A percentile compares a stretch with the other conserved stretches of the same genome.
These are phyloP conservation scores for Parietaria judaica DNA, from an alignment of 306 rosid genomes.

Conservation along the genomic window DNA sequence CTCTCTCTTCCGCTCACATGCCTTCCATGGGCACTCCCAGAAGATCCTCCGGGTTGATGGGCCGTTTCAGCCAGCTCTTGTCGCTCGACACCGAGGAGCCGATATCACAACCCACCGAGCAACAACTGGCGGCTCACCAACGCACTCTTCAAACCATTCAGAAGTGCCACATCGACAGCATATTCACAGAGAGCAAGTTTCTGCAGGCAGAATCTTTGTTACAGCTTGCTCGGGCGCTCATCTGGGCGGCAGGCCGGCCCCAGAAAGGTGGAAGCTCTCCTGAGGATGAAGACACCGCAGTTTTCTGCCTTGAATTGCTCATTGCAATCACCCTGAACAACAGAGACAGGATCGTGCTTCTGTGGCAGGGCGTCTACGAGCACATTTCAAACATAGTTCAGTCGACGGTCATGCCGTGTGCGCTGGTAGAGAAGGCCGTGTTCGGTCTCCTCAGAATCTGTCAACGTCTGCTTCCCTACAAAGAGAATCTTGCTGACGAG, in stretches of 20 bases:
- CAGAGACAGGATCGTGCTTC: conserved; percentile 88
- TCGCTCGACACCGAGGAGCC: conserved; percentile 98
- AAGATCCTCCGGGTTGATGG: conserved; percentile 96
- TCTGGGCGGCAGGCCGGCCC: conserved; percentile 98
- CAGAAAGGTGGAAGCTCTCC: conserved; percentile 87
- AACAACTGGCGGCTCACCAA: conserved; percentile 98
- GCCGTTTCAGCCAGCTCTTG: conserved; percentile 93
- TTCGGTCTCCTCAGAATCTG: conserved; percentile 92
- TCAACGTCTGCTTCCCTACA: conserved; percentile 96
- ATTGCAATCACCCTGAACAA: conserved; percentile 95
- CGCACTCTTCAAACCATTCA: conserved; percentile 94
- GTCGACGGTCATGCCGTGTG: conserved; percentile 91
- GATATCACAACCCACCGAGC: conserved; percentile 96
- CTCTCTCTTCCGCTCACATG: conserved; percentile 77
- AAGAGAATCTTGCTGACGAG: conserved; percentile 95
- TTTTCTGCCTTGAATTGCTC: conserved; percentile 88
- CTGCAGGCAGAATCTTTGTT: conserved; percentile 86
- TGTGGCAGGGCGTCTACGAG: conserved; percentile 98
- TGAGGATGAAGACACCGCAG: conserved; percentile 99
- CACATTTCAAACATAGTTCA: conserved; percentile 91
- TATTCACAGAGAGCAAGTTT: conserved; percentile 94
- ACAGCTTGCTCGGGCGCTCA: conserved; percentile 92
- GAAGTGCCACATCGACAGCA: conserved; percentile 92
- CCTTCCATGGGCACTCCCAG: conserved; percentile 88
- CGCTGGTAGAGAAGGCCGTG: conserved; percentile 96